Percentiles rank a stretch among this genome's conserved stretches.
These are phyloP conservation scores for Juglanconis oblonga DNA, from an alignment of 2,329 filamentous ascomycete species.

Conservation along the genomic window DNA sequence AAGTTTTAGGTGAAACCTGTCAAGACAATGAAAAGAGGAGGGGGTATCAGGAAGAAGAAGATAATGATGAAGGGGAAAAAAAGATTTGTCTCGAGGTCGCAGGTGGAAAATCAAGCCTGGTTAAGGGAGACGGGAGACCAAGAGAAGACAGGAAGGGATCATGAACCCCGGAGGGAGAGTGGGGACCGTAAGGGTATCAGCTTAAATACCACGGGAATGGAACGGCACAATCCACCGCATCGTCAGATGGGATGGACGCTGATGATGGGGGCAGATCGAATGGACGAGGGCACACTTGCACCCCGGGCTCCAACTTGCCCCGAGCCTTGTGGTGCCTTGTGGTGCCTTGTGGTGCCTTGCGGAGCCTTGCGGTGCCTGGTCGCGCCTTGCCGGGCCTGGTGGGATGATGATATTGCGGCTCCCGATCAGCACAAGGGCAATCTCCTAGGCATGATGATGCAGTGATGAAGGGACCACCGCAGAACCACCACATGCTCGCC, in stretches of 20 bases:
- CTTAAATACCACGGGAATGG: slow-evolving; percentile 12
- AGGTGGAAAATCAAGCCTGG: neutral
- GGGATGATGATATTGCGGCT: neutral
- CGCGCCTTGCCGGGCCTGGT: too few relatives aligned
- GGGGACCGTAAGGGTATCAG: slow-evolving; percentile 1
- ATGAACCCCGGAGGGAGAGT: slow-evolving; percentile 8
- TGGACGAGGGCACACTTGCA: slow-evolving; percentile 7
- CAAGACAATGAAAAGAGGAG: neutral
- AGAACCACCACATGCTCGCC: neutral
- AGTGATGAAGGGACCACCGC: neutral
- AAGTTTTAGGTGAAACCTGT: neutral
- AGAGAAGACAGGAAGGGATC: neutral
- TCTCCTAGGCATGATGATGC: neutral
- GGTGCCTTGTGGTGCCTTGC: neutral
- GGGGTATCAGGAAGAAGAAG: neutral
- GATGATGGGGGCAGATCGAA: slow-evolving; percentile 3
- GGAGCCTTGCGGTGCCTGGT: too few relatives aligned
- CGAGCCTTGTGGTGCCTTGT: neutral
- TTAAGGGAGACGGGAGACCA: neutral
- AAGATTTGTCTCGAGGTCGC: neutral
- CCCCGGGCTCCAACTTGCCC: neutral
- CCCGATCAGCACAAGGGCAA: neutral
- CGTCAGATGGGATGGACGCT: slow-evolving; percentile 10
- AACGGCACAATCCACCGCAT: neutral
- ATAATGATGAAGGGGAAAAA: neutral